A percentile compares a stretch with the other conserved stretches of the same genome.
These are phyloP conservation scores for Collybia nuda DNA, from an alignment of 768 basidiomycete species.

Conservation along the genomic window DNA sequence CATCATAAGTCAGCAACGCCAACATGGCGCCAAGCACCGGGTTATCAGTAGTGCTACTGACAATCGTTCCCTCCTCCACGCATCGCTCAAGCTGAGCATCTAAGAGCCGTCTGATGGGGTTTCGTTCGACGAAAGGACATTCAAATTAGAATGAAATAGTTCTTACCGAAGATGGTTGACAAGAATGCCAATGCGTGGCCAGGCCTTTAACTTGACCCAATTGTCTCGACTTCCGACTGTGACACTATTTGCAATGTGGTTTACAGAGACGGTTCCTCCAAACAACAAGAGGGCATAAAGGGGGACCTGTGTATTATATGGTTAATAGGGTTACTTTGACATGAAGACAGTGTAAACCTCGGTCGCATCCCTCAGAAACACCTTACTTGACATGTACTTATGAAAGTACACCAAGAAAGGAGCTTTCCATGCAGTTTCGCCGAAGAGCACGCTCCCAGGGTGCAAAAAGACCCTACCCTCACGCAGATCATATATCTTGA, in stretches of 20 bases:
- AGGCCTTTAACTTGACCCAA: constrained; percentile 67
- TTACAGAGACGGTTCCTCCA: constrained; percentile 75
- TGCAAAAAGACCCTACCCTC: constrained; percentile 76
- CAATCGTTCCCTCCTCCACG: constrained; percentile 59
- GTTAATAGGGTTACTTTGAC: neutral
- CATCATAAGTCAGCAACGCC: constrained; percentile 21
- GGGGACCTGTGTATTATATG: constrained; percentile 57
- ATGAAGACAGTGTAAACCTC: constrained; percentile 47
- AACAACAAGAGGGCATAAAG: constrained; percentile 85
- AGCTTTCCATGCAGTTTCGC: constrained; percentile 67
- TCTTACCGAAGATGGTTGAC: constrained; percentile 81
- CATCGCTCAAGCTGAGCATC: constrained; percentile 65
- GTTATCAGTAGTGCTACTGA: constrained; percentile 47
- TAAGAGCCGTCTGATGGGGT: constrained; percentile 53
- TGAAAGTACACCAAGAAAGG: constrained; percentile 85
- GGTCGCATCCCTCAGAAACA: constrained; percentile 84
- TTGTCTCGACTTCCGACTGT: constrained; percentile 55
- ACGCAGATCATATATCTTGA: constrained; percentile 75
- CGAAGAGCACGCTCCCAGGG: constrained; percentile 80
- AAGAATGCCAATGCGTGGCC: constrained; percentile 89
- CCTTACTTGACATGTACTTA: constrained; percentile 78
- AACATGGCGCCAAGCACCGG: constrained; percentile 47
- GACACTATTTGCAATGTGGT: constrained; percentile 80
- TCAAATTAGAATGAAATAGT: neutral
- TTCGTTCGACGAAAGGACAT: neutral